Base-by-base conservation (phyloP, 495 filamentous ascomycete species). In the Penicillium simplicissimum region DNA sequence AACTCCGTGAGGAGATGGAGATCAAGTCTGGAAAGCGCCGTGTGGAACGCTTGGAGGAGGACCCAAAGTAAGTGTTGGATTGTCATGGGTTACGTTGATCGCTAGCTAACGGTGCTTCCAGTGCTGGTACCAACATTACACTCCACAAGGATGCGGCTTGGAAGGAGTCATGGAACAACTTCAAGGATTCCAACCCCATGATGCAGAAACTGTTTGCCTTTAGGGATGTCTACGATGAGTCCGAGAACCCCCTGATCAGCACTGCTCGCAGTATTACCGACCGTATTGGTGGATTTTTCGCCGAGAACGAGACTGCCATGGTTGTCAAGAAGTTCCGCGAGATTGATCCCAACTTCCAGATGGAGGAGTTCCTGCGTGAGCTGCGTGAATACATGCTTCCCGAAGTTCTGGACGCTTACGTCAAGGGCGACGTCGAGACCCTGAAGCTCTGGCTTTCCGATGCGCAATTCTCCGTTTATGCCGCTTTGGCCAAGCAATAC, bases 261-360 rank as follows among this genome's bases (percentile, higher is more conserved):
- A 96, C 92, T 7, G 95, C 94, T 2, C 90, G 95, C 66, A 92
- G 89, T 75, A 96, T 98, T 62, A 91, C 93, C 11, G 95, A 98
- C 74, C 85, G 90, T 43, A 84, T 98, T 33, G 92, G 90, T 52
- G 92, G 96, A 28, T 98, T 97, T 76, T 98, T 98, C 64, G 95
- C 95, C 37, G 95, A 98, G 73, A 98, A 97, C 74, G 95, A 98
- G 76, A 97, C 95, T 11, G 95, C 95, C 15, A 87, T 84, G 81
- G 95, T 98, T 3, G 94, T 98, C 81, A 97, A 96, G 79, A 96
- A 92, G 74, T 94, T 98, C 79, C 87, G 93, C n/a, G 86, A 92
- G 61, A 96, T 98, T 85, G 96, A 98, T 67, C 96, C 95, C 13
- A 87, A 81, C 58, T 98, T 98, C 82, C 91, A 96, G 73, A 84